Evolutionary conservation across 495 filamentous ascomycete genomes (phyloP), one percentile per base, ranked within the genome.

Genomic region (Aspergillus asperescens): DNA sequence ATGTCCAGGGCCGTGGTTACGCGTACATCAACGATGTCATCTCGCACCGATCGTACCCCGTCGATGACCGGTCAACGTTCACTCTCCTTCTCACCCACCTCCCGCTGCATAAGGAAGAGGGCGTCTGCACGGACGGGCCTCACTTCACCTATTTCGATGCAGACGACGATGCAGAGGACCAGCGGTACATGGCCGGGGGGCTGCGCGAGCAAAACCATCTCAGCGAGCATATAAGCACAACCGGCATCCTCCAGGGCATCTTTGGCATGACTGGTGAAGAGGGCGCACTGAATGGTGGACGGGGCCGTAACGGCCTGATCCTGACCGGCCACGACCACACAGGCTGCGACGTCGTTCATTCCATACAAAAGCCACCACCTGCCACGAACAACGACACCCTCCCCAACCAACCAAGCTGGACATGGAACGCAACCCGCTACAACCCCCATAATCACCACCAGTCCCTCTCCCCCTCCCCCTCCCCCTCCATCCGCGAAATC

Each of bases 261-360:
- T 90, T 87, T 56, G 89, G 90, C 3, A 79, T 90, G 64, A 88
- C 72, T 56, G 81, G 81, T 0, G 76, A 85, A 24, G 54, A 63
- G 12, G 62, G 72, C 34, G 81, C 78, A 0, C 55, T 61, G 7
- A 77, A 67, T 9, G 62, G 68, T 9, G 87, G 86, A 4, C 64
- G 65, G 27, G 88, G 88, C 3, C 72, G 85, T 13, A 83, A 81
- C 9, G 85, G 85, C 0, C 62, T 97, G 8, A 81, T 98, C 10
- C 68, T 98, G 5, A 96, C 89, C 12, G 93, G 93, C 0, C 93
- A 98, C 59, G 93, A 98, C 61, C 93, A 98, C 60, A 84, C 87
- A 50, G 93, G 93, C 3, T 98, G 93, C 60, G 90, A 96, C 66
- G 84, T 82, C 0, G 83, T 85, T 43, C 93, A 98, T 70, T 89